phyloP scores from a whole-genome alignment of 257 asterid genomes.

The Solanum clarkiae region DNA sequence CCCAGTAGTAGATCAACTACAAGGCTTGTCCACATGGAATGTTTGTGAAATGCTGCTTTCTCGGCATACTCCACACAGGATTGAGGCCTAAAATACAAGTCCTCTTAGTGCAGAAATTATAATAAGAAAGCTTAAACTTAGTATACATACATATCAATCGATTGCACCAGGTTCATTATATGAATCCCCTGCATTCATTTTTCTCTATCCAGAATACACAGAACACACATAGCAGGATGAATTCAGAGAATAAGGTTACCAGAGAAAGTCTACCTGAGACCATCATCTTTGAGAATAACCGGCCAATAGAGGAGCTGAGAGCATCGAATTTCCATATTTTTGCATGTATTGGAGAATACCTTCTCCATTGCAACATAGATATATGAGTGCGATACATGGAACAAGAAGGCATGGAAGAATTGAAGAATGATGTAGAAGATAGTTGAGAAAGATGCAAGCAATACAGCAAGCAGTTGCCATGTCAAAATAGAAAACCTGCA shows the following conservation, averaged over 20 bases:
- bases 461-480: constrained; percentile 50
- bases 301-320: constrained; percentile 89
- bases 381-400: constrained; percentile 26
- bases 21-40: constrained; percentile 69
- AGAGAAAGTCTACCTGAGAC: constrained; percentile 37
- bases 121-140: background rate
- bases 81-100: constrained; percentile 38
- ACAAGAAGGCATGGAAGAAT: constrained; percentile 26
- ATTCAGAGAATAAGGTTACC: background rate
- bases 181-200: background rate
- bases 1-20: constrained; percentile 73
- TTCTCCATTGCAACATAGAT: constrained; percentile 21
- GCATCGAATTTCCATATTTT: constrained; percentile 52
- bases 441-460: constrained; percentile 62
- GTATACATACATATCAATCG: background rate
- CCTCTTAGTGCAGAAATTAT: background rate
- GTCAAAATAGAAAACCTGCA: constrained; percentile 46
- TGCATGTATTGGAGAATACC: constrained; percentile 42
- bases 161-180: background rate
- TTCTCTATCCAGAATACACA: background rate
- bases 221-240: background rate
- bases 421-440: constrained; percentile 49
- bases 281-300: constrained; percentile 51
- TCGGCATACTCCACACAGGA: constrained; percentile 76
- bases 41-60: constrained; percentile 53